Conservation (phyloP, 1,139 yeast species). For the Sugiyamaella japonica region DNA sequence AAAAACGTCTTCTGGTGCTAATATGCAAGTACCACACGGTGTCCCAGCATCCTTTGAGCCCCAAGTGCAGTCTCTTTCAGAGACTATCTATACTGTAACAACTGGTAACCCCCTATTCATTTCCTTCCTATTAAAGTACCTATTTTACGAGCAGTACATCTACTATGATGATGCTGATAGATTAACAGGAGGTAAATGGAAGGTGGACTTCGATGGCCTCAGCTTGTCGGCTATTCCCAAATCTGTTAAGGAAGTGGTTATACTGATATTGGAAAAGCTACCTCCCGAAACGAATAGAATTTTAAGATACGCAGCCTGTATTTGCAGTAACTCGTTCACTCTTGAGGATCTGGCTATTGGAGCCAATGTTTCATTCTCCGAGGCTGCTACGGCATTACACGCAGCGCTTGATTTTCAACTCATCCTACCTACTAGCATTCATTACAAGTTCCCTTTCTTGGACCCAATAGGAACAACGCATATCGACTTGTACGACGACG, state of each 20-base stretch:
- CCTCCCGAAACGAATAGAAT: conserved; percentile 36
- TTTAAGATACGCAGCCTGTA: conserved; percentile 49
- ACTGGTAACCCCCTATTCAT: conserved; percentile 39
- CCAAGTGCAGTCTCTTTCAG: conserved; percentile 34
- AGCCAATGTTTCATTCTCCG: conserved; percentile 40
- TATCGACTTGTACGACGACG: conserved; percentile 42
- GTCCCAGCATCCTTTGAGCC: conserved; percentile 25
- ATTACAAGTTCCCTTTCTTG: conserved; percentile 53
- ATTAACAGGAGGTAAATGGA: conserved; percentile 33
- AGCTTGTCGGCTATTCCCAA: conserved; percentile 28
- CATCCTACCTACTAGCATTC: conserved; percentile 47
- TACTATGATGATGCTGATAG: conserved; percentile 30
- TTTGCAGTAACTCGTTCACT: conserved; percentile 47
- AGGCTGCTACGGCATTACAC: conserved; percentile 41
- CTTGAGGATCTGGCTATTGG: conserved; percentile 49
- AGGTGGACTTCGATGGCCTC: conserved; percentile 33
- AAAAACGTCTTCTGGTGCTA: not conserved
- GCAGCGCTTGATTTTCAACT: conserved; percentile 43
- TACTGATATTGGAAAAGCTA: conserved; percentile 30
- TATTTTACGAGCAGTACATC: conserved; percentile 31
- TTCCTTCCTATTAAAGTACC: conserved; percentile 29
- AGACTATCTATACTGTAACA: conserved; percentile 32
- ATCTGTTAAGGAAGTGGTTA: conserved; percentile 33
- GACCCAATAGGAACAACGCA: conserved; percentile 44
- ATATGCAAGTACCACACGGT: not conserved